Percentiles rank a stretch among this genome's conserved stretches.
Evolutionary conservation across 768 basidiomycete species (phyloP).

Genomic region (Tulasnella sp.): DNA sequence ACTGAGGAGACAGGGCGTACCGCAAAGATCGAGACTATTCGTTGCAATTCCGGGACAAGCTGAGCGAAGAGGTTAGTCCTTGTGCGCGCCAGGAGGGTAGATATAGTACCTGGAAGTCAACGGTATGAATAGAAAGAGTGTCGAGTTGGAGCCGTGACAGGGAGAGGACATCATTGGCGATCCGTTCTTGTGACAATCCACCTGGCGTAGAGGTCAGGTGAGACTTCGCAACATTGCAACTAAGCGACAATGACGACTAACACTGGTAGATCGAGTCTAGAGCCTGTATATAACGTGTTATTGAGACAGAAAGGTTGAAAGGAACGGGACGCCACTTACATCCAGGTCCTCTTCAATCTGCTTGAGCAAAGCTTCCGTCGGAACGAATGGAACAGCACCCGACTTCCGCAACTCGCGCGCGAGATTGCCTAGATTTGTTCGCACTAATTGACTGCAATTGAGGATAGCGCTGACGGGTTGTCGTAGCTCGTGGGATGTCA

Average conservation of each 20-base stretch:
- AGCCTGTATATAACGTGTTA: conserved; percentile 38
- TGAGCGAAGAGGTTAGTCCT: background rate
- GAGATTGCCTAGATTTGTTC: conserved; percentile 42
- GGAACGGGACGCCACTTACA: conserved; percentile 13
- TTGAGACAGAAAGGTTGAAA: background rate
- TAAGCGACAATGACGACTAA: conserved; percentile 24
- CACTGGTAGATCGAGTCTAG: conserved; percentile 49
- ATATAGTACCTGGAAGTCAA: conserved; percentile 36
- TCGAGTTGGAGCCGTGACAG: conserved; percentile 48
- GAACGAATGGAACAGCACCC: conserved; percentile 31
- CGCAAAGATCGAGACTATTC: conserved; percentile 45
- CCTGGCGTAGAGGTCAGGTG: background rate
- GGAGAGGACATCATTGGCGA: conserved; percentile 49
- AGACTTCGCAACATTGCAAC: background rate
- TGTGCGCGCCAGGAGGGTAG: background rate
- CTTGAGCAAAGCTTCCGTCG: conserved; percentile 33
- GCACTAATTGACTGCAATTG: conserved; percentile 45
- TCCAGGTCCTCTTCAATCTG: conserved; percentile 43
- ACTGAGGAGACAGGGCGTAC: background rate
- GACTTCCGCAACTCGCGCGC: conserved; percentile 38
- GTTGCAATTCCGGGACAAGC: conserved; percentile 42
- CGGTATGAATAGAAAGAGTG: conserved; percentile 40
- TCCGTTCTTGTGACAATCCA: conserved; percentile 45
- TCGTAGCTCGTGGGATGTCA: conserved; percentile 45
- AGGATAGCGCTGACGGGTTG: conserved; percentile 43